Evolutionary conservation across 1,284 basidiomycete species (phyloP).

Genomic region (Thelephora terrestris): DNA sequence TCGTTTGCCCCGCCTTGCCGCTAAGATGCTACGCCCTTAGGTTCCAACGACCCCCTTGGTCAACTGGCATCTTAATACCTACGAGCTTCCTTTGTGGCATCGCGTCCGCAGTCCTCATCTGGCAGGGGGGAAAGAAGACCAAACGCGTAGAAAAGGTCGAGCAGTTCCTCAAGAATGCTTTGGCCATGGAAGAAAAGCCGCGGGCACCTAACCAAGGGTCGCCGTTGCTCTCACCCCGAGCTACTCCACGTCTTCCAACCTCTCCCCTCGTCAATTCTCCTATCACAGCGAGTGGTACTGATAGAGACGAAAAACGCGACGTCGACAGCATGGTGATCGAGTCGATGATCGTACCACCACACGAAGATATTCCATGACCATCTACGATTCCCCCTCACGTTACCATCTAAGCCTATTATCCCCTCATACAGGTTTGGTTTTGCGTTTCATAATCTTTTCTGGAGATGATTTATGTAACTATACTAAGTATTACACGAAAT

Average conservation of each 20-base stretch:
- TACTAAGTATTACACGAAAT: slow-evolving; percentile 11
- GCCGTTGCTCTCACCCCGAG: too few relatives aligned
- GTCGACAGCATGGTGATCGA: too few relatives aligned
- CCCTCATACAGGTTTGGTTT: too few relatives aligned
- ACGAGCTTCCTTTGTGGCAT: slow-evolving; percentile 76
- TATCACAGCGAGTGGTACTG: too few relatives aligned
- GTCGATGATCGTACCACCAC: too few relatives aligned
- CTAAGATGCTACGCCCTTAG: slow-evolving; percentile 18
- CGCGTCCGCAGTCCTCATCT: slow-evolving; percentile 69
- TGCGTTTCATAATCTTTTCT: neutral
- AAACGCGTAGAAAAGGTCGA: slow-evolving; percentile 71
- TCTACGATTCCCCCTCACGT: too few relatives aligned
- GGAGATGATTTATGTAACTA: neutral
- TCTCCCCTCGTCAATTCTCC: too few relatives aligned
- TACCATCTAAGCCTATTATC: too few relatives aligned
- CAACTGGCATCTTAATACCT: slow-evolving; percentile 66
- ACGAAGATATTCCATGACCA: too few relatives aligned
- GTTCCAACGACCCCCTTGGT: slow-evolving; percentile 57
- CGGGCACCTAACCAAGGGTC: too few relatives aligned
- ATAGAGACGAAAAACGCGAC: too few relatives aligned
- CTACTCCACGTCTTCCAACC: too few relatives aligned
- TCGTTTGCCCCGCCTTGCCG: neutral
- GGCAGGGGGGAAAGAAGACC: slow-evolving; percentile 67
- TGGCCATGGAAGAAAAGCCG: slow-evolving; percentile 33
- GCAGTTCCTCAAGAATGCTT: slow-evolving; percentile 56